Evolutionary conservation across 2,329 filamentous ascomycete species (phyloP).

Genomic region (Xylariaceae sp.): DNA sequence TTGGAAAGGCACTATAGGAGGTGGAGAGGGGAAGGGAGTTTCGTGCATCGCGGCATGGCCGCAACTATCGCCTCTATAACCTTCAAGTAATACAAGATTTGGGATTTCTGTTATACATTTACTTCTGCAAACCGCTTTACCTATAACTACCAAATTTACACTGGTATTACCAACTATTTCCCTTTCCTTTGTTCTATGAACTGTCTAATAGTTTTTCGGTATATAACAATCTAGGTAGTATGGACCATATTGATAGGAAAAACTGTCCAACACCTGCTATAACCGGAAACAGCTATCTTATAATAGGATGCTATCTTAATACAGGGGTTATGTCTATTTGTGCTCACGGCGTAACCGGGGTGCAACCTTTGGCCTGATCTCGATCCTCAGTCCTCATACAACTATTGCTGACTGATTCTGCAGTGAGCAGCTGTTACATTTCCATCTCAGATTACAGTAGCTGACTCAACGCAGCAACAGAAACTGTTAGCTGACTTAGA

Average conservation of each 20-base stretch:
- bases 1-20: neutral
- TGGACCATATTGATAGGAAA: no score
- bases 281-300: no score
- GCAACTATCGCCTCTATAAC: neutral
- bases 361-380: no score
- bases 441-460: neutral
- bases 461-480: neutral
- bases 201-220: neutral
- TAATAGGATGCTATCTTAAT: no score
- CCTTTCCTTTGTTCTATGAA: neutral
- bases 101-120: neutral
- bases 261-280: no score
- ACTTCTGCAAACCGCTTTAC: neutral
- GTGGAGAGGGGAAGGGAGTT: neutral
- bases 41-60: neutral
- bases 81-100: neutral
- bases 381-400: neutral
- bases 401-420: neutral
- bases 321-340: no score
- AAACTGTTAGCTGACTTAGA: neutral
- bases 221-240: neutral
- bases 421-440: neutral
- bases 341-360: no score
- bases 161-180: neutral
- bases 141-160: neutral